Percentiles rank a stretch among this genome's conserved stretches.
phyloP scores from a whole-genome alignment of 495 filamentous ascomycete genomes.

The Chaetomium fimeti region DNA sequence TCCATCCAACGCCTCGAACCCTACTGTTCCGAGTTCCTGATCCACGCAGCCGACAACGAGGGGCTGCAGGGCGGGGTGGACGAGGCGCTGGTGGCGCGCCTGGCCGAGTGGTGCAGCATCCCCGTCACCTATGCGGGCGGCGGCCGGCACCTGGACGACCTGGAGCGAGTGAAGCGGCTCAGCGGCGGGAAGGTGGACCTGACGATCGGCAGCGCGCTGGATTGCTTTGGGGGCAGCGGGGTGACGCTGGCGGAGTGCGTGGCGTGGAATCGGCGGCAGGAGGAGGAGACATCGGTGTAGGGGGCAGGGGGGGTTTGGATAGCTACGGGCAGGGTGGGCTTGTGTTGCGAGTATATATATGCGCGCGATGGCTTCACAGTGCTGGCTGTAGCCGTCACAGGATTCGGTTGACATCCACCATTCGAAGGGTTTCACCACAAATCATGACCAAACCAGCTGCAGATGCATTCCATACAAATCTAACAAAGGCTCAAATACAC shows the following conservation, averaged over 20 bases:
- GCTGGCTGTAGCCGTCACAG: too few species aligned
- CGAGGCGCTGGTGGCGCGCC: constrained; percentile 69
- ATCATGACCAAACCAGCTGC: not conserved
- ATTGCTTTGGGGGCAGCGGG: constrained; percentile 87
- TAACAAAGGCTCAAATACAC: constrained; percentile 15
- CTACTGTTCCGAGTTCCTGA: constrained; percentile 92
- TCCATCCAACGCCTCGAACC: constrained; percentile 77
- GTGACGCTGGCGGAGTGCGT: constrained; percentile 88
- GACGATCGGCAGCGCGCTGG: constrained; percentile 93
- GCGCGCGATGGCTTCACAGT: too few species aligned
- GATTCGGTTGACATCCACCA: too few species aligned
- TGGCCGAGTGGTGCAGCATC: constrained; percentile 82
- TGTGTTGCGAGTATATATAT: not conserved
- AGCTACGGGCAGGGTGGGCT: too few species aligned
- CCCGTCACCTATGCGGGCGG: constrained; percentile 97
- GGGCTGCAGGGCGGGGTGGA: constrained; percentile 89
- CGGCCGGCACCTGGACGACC: constrained; percentile 72
- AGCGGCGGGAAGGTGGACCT: constrained; percentile 83
- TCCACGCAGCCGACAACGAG: constrained; percentile 98
- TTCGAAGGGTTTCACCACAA: too few species aligned
- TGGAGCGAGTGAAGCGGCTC: constrained; percentile 72
- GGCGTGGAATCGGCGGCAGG: constrained; percentile 67
- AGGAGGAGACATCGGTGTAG: not conserved
- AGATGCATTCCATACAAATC: constrained; percentile 8
- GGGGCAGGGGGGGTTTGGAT: too few species aligned